phyloP scores from a whole-genome alignment of 2,329 filamentous ascomycete species.

The Byssochlamys sp. region DNA sequence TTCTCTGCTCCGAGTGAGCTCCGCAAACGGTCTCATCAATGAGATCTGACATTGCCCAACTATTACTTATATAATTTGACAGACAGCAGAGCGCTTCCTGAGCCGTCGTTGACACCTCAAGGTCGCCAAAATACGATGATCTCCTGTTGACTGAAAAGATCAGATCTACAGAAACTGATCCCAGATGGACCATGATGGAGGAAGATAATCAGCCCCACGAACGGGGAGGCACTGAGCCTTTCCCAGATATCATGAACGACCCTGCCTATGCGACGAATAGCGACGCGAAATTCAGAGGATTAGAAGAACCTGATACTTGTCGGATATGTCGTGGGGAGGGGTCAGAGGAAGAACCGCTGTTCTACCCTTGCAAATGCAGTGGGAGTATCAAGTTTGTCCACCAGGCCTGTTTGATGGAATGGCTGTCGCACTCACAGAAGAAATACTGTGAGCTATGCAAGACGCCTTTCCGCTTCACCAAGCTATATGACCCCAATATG shows the following conservation, averaged over 20 bases:
- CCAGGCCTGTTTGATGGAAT: constrained; percentile 96
- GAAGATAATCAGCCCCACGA: constrained; percentile 14
- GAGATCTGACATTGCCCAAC: background rate
- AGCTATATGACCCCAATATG: constrained; percentile 92
- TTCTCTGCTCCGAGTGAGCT: background rate
- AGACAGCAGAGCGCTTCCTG: too few relatives aligned
- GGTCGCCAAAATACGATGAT: too few relatives aligned
- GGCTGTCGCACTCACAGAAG: constrained; percentile 97
- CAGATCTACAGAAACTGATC: background rate
- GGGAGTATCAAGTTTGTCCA: constrained; percentile 98
- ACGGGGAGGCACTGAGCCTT: constrained; percentile 11
- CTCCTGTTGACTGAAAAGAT: background rate
- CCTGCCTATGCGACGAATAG: constrained; percentile 39
- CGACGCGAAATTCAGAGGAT: constrained; percentile 26
- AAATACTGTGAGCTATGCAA: constrained; percentile 99
- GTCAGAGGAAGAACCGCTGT: constrained; percentile 71
- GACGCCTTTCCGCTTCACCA: constrained; percentile 94
- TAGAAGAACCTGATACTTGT: constrained; percentile 68
- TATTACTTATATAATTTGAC: too few relatives aligned
- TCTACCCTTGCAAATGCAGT: constrained; percentile 97
- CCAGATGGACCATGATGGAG: constrained; percentile 18
- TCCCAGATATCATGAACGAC: constrained; percentile 50
- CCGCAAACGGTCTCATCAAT: background rate
- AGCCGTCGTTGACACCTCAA: too few relatives aligned
- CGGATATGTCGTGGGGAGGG: constrained; percentile 91